Conservation (phyloP, 441 rosid species). For the Syzygium syzygioides region DNA sequence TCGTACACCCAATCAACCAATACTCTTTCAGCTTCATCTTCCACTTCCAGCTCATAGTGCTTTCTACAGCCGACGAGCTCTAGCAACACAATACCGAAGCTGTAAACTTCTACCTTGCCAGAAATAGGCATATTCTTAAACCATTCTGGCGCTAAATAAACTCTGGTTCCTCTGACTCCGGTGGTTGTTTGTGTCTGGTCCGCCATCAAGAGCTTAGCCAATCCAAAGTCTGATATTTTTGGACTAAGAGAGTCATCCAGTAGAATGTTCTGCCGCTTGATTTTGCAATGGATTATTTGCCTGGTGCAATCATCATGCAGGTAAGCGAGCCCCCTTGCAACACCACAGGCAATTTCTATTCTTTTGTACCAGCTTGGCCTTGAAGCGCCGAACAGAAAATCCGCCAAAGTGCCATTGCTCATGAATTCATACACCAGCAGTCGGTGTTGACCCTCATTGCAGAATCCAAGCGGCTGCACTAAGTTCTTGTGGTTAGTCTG, state of each 20-base stretch:
- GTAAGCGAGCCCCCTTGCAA: slow-evolving; percentile 31
- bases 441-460: slow-evolving; percentile 28
- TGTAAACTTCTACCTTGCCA: slow-evolving; percentile 45
- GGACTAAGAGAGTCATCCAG: slow-evolving; percentile 21
- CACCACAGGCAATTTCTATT: slow-evolving; percentile 19
- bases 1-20: slow-evolving; percentile 43
- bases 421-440: slow-evolving; percentile 41
- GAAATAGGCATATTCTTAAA: slow-evolving; percentile 35
- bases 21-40: slow-evolving; percentile 22
- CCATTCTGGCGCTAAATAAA: slow-evolving; percentile 44
- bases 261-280: slow-evolving; percentile 46
- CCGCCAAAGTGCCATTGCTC: slow-evolving; percentile 37
- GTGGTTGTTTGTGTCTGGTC: slow-evolving; percentile 31
- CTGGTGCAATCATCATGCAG: slow-evolving; percentile 35
- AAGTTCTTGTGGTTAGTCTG: slow-evolving; percentile 41
- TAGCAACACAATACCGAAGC: slow-evolving; percentile 42
- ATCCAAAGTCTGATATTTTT: slow-evolving; percentile 37
- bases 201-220: slow-evolving; percentile 35
- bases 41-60: slow-evolving; percentile 4
- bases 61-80: slow-evolving; percentile 48
- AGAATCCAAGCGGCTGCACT: slow-evolving; percentile 33
- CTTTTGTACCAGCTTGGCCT: slow-evolving; percentile 31
- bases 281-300: slow-evolving; percentile 38
- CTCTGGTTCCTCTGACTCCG: slow-evolving; percentile 37
- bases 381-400: slow-evolving; percentile 8